A percentile compares a stretch with the other conserved stretches of the same genome.
These are phyloP conservation scores for Mediolabrus comicus DNA, from an alignment of 108 stramenopile species.

Conservation along the genomic window DNA sequence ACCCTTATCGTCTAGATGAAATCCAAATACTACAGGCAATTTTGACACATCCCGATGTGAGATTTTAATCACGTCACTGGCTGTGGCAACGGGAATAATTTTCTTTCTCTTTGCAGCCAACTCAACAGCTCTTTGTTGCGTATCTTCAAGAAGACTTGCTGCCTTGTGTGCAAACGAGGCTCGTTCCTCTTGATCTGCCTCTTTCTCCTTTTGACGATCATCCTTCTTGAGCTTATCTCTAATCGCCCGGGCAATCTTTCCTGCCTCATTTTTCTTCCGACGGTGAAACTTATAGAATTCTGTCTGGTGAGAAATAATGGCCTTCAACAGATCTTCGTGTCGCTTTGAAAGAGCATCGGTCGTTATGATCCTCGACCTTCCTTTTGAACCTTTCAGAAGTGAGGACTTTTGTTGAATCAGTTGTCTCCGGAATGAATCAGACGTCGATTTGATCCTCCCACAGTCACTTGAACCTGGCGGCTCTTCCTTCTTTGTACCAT, in stretches of 20 bases:
- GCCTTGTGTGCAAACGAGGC: too few relatives aligned
- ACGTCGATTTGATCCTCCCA: slow-evolving; percentile 4
- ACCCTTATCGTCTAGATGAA: neutral
- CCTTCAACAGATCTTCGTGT: slow-evolving; percentile 72
- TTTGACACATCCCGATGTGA: neutral
- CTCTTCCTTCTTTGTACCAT: slow-evolving; percentile 1
- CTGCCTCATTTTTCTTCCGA: slow-evolving; percentile 52
- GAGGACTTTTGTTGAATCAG: slow-evolving; percentile 11
- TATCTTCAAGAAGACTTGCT: too few relatives aligned
- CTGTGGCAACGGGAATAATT: neutral
- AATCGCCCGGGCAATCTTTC: slow-evolving; percentile 59
- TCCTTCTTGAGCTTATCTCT: slow-evolving; percentile 73
- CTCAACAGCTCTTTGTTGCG: neutral
- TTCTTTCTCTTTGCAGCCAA: neutral
- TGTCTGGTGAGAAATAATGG: slow-evolving; percentile 57
- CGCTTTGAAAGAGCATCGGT: slow-evolving; percentile 68
- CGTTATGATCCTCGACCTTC: too few relatives aligned
- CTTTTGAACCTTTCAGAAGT: neutral
- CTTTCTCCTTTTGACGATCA: slow-evolving; percentile 73
- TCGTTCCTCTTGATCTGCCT: slow-evolving; percentile 60
- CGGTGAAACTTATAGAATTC: slow-evolving; percentile 84
- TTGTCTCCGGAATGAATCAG: slow-evolving; percentile 30
- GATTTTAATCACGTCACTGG: neutral
- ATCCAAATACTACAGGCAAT: slow-evolving; percentile 23
- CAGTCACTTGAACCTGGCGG: neutral